Conservation (phyloP, 2,329 filamentous ascomycete genomes). For the Botrytis pseudocinerea region DNA sequence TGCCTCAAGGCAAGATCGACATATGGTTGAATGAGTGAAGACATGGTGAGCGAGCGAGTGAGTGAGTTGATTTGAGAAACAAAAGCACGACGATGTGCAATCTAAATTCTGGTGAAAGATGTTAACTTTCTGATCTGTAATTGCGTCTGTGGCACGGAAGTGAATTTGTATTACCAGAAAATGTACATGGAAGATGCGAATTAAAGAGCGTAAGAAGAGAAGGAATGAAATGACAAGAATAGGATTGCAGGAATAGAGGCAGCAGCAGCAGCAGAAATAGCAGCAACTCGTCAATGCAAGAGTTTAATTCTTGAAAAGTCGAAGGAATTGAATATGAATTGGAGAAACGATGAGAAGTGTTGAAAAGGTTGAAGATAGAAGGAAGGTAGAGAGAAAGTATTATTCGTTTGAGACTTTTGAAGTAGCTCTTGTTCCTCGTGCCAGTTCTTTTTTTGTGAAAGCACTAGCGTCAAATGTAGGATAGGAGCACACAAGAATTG, state of each 20-base stretch:
- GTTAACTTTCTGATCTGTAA: constrained; percentile 24
- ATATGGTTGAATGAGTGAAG: constrained; percentile 34
- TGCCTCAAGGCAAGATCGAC: constrained; percentile 34
- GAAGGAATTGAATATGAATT: background rate
- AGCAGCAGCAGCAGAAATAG: constrained; percentile 2
- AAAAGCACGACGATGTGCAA: constrained; percentile 34
- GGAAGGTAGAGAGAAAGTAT: constrained; percentile 9
- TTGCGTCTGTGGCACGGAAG: background rate
- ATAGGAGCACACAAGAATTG: background rate
- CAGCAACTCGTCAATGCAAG: constrained; percentile 14
- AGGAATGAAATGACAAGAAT: constrained; percentile 23
- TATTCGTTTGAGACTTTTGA: constrained; percentile 13
- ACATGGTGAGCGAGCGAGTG: constrained; percentile 29
- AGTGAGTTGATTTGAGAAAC: constrained; percentile 12
- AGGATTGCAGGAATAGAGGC: constrained; percentile 18
- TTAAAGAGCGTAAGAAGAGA: constrained; percentile 35
- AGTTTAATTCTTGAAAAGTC: background rate
- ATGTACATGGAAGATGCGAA: constrained; percentile 38
- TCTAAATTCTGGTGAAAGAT: constrained; percentile 32
- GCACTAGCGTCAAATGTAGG: background rate
- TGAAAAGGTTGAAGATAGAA: background rate
- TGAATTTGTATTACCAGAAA: constrained; percentile 30
- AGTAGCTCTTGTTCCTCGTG: background rate
- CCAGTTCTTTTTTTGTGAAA: background rate
- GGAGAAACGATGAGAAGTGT: background rate